Percentiles rank a stretch among this genome's conserved stretches.
These are phyloP conservation scores for Boechera stricta DNA, from an alignment of 345 rosid species.

Conservation along the genomic window DNA sequence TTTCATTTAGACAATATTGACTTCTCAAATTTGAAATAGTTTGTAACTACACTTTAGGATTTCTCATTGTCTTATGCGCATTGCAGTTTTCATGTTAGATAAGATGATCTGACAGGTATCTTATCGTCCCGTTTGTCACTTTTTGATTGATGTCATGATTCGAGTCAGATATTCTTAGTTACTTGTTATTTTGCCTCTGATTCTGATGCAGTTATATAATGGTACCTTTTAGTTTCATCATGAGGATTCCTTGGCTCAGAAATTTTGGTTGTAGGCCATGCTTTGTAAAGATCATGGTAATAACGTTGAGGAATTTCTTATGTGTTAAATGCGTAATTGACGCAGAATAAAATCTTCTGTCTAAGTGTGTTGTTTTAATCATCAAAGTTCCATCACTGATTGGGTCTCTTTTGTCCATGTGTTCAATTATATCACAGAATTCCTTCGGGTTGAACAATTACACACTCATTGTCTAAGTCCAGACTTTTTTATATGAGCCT, in stretches of 20 bases:
- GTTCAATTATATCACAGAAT: neutral
- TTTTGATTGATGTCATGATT: slow-evolving; percentile 13
- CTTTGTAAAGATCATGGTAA: slow-evolving; percentile 13
- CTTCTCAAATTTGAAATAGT: neutral
- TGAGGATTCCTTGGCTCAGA: neutral
- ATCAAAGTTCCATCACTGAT: neutral
- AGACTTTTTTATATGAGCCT: neutral
- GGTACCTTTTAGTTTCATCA: slow-evolving; percentile 12
- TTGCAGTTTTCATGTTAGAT: neutral
- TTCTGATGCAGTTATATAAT: slow-evolving; percentile 7
- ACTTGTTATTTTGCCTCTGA: slow-evolving; percentile 2
- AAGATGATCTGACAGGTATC: neutral
- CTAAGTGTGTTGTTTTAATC: neutral
- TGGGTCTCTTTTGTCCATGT: neutral
- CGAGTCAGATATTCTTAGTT: neutral
- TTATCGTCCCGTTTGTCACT: neutral
- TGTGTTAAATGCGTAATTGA: neutral
- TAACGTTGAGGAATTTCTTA: slow-evolving; percentile 18
- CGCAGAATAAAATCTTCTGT: neutral
- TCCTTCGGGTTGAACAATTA: neutral
- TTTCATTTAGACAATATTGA: neutral
- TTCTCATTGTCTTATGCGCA: neutral
- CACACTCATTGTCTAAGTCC: neutral
- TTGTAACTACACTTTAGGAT: neutral
- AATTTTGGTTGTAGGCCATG: slow-evolving; percentile 4